These are phyloP conservation scores for Podila clonocystis DNA, from an alignment of 192 early-diverging fungal genomes.

Conservation along the genomic window DNA sequence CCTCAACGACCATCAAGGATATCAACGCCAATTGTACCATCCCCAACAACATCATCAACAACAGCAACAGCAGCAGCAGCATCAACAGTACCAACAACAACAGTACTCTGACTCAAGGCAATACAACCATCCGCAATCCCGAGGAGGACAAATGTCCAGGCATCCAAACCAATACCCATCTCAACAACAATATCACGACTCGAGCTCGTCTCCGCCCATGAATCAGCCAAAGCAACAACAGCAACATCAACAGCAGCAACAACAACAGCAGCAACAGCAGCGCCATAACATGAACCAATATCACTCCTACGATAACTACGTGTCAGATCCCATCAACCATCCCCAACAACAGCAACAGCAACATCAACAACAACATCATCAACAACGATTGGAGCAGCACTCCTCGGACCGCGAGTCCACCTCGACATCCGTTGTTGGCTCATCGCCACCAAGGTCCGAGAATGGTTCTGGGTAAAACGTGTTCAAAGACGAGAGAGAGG, in stretches of 20 bases:
- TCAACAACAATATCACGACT: conserved; percentile 1
- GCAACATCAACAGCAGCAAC: background rate
- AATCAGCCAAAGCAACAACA: background rate
- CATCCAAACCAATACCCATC: background rate
- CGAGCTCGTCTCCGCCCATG: background rate
- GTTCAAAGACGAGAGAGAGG: background rate
- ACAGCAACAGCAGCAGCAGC: conserved; percentile 8
- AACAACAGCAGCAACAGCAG: conserved; percentile 1
- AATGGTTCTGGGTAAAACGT: conserved; percentile 19
- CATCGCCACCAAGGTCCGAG: conserved; percentile 15
- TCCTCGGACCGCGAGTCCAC: conserved; percentile 9
- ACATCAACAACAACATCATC: conserved; percentile 17
- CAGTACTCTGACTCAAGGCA: background rate
- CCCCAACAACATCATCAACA: conserved; percentile 1
- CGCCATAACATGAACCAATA: conserved; percentile 7
- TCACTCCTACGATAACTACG: conserved; percentile 9
- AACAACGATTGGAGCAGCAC: conserved; percentile 6
- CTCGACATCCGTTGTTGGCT: conserved; percentile 13
- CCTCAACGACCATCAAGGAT: background rate
- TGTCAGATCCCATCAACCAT: conserved; percentile 3
- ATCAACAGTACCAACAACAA: conserved; percentile 14
- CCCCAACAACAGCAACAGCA: conserved; percentile 13
- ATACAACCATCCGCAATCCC: conserved; percentile 1
- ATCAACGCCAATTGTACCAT: conserved; percentile 18
- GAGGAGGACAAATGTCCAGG: background rate